Base-by-base conservation (phyloP, 2,329 filamentous ascomycete species). In the Phoma sp. region DNA sequence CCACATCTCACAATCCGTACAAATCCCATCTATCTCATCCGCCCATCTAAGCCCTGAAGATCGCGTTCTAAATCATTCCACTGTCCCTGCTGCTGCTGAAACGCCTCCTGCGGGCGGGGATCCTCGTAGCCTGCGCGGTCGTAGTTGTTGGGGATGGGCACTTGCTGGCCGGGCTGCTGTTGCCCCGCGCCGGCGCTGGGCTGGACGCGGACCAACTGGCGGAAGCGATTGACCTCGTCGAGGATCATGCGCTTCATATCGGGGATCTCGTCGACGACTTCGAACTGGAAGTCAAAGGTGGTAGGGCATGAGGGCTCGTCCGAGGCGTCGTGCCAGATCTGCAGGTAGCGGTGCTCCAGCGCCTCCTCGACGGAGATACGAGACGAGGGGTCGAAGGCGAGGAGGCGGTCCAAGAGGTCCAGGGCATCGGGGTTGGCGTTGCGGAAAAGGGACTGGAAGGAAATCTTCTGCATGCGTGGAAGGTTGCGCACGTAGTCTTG, bases 401-500 rank as follows among this genome's bases (percentile, higher is more conserved):
- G 86, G 93, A 99, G 98, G 74, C 89, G 90, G 80, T 99, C 93
- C 55, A 99, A 86, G 10, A 99, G 87, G 73, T 98, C 92, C 57
- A 99, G 87, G 2, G 95, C 93, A 71, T 98, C 93, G 3, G 93
- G 92, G 80, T 98, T 99, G 70, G 95, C 95, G 73, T 91, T 89
- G 59, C 91, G 90, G 84, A 99, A 99, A 36, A 98, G 86, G 45
- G 84, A 83, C 48, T 88, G 85, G 85, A 98, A 99, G 11, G 89
- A 83, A 71, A 95, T 89, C 83, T 98, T 98, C 64, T 90, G 86
- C 93, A 96, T 97, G 77, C 84, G 93, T 1, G 92, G 93, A 51
- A 97, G 83, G 81, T 98, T 98, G 69, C 95, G 90, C 56, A 99
- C 95, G 78, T 99, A 99, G 78, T 99, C 95, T 78, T 98, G 95